Evolutionary conservation across 23 red algal genomes (phyloP), one percentile per base, ranked within the genome.

Genomic region (Pyropia yezoensis): DNA sequence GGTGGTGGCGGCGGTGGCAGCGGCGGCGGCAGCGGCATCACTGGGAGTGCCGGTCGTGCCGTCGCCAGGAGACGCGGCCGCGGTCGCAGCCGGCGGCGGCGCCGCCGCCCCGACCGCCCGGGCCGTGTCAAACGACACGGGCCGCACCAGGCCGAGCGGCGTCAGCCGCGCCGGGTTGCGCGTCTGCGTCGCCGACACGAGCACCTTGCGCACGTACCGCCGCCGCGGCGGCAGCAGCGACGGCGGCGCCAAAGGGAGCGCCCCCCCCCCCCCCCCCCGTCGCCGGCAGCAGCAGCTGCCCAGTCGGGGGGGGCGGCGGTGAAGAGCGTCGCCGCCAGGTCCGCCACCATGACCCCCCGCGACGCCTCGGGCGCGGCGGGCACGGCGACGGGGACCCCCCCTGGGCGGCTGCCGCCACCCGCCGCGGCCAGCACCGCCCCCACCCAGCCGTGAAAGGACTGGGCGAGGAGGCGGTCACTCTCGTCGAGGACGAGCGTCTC

Each of bases 401-500:
- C 39, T n/a, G n/a, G n/a, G n/a, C n/a, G n/a, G 39, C 39, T 12
- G 6, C 39, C 39, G 19, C 16, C 60, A 49, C 71, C 71, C n/a
- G 63, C 28, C 3, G 49, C 20, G 47, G 82, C 60, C 15, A 95
- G 25, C 15, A 87, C 13, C 12, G 52, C 55, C 49, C 69, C 77
- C 19, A 88, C 59, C 82, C 90, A 87, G 17, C 75, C 22, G 32
- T 87, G 65, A 56, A 74, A 82, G 13, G 63, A 63, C 67, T 87
- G 75, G 45, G 87, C 54, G 32, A 98, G 70, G 21, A 98, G 66
- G 22, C 86, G 86, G 75, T 98, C 94, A 18, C 86, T 80, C 60
- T 98, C 94, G 71, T 98, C 94, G 15, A 98, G 24, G 14, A 98
- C 78, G 17, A 98, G 55, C 33, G 76, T 91, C 14, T 74, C 60